Evolutionary conservation across 441 rosid genomes (phyloP).

Genomic region (Arabidopsis lyrata): DNA sequence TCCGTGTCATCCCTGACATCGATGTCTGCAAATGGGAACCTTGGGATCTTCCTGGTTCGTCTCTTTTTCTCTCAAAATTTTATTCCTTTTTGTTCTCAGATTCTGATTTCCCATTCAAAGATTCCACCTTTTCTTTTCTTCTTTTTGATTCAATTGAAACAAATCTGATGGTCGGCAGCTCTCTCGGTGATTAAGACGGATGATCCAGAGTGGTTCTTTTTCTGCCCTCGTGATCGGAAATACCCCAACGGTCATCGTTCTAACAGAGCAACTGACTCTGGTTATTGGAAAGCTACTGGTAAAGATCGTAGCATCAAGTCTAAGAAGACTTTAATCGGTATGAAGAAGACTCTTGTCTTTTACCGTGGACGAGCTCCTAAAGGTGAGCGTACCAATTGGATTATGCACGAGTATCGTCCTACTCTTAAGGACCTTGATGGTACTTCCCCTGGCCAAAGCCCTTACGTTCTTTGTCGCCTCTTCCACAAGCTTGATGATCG

Average conservation of each 20-base stretch:
- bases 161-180: conserved; percentile 18
- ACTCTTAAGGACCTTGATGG: conserved; percentile 25
- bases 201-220: conserved; percentile 27
- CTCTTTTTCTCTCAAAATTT: background rate
- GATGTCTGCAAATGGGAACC: conserved; percentile 31
- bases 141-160: background rate
- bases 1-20: conserved; percentile 17
- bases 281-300: conserved; percentile 30
- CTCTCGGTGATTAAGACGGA: conserved; percentile 30
- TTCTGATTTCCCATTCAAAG: conserved; percentile 3
- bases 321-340: conserved; percentile 24
- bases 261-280: conserved; percentile 27
- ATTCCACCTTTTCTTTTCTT: background rate
- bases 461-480: conserved; percentile 76
- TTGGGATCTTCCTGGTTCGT: conserved; percentile 34
- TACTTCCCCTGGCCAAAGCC: conserved; percentile 43
- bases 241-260: conserved; percentile 28
- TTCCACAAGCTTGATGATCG: conserved; percentile 69
- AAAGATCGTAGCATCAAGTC: conserved; percentile 25
- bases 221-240: conserved; percentile 32
- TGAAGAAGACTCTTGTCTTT: conserved; percentile 35
- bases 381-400: conserved; percentile 29
- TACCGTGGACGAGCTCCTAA: conserved; percentile 30
- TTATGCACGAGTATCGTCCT: conserved; percentile 32
- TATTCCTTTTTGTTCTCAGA: conserved; percentile 20